phyloP scores from a whole-genome alignment of 306 rosid species.

The Alnus glutinosa region DNA sequence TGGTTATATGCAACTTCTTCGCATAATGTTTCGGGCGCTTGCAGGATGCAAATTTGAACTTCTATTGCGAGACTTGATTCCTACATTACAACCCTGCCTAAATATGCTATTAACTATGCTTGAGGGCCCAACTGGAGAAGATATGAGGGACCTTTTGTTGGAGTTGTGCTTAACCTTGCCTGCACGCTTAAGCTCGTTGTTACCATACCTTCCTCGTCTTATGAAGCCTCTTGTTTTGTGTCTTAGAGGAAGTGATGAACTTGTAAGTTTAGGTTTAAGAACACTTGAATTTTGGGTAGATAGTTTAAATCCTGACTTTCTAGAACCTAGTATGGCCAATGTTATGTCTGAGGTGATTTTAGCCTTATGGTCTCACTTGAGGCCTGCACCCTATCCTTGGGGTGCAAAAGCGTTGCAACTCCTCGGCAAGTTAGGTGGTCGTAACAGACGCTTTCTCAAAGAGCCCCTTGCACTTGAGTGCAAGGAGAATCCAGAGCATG shows the following conservation, averaged over 20 bases:
- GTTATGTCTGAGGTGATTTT: conserved; percentile 92
- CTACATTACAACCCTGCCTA: conserved; percentile 92
- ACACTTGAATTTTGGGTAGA: conserved; percentile 99
- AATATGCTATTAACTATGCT: conserved; percentile 93
- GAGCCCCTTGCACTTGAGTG: conserved; percentile 96
- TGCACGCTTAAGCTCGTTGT: conserved; percentile 90
- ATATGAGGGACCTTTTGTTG: conserved; percentile 87
- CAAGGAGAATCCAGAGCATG: conserved; percentile 98
- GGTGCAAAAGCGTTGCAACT: conserved; percentile 98
- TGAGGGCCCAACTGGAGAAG: conserved; percentile 97
- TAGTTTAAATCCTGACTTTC: conserved; percentile 97
- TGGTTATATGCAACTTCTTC: conserved; percentile 93
- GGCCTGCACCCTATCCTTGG: conserved; percentile 88
- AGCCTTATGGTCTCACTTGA: conserved; percentile 94
- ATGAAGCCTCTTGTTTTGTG: conserved; percentile 96
- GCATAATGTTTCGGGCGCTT: conserved; percentile 79
- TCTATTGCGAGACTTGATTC: conserved; percentile 86
- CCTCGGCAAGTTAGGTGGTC: conserved; percentile 97
- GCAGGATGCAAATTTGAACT: conserved; percentile 95
- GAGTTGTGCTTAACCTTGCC: conserved; percentile 98
- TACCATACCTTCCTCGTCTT: conserved; percentile 89
- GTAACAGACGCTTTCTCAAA: conserved; percentile 95
- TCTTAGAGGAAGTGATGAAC: conserved; percentile 88
- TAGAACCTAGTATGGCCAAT: conserved; percentile 97
- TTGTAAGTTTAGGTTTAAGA: conserved; percentile 87